phyloP scores from a whole-genome alignment of 2,329 filamentous ascomycete genomes.

The Hypoxylon sp. region DNA sequence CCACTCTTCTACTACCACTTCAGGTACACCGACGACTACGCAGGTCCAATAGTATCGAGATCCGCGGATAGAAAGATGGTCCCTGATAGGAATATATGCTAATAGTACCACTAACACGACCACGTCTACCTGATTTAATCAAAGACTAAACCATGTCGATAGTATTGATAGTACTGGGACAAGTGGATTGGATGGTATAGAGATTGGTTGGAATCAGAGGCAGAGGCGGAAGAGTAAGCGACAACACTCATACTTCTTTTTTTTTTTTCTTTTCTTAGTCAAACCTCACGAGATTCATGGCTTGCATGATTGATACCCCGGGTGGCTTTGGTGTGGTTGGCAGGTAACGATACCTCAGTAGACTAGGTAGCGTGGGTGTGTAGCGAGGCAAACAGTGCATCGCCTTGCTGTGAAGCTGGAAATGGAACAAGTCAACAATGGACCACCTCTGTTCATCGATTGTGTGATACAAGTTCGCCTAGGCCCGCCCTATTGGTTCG shows the following conservation, averaged over 20 bases:
- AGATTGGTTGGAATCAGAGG: background rate
- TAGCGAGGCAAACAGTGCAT: slow-evolving; percentile 30
- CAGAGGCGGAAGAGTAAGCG: background rate
- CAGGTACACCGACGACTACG: slow-evolving; percentile 30
- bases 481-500: slow-evolving; percentile 31
- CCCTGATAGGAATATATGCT: background rate
- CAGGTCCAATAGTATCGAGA: slow-evolving; percentile 40
- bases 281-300: slow-evolving; percentile 33
- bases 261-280: slow-evolving; percentile 29
- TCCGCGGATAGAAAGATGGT: background rate
- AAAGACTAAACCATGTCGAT: background rate
- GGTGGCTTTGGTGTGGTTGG: slow-evolving; percentile 38
- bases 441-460: slow-evolving; percentile 13
- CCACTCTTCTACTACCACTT: slow-evolving; percentile 14
- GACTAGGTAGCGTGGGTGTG: slow-evolving; percentile 7
- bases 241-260: background rate
- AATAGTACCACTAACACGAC: background rate
- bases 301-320: slow-evolving; percentile 46
- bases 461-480: slow-evolving; percentile 44
- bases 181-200: background rate
- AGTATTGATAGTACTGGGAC: background rate
- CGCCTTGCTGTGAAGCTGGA: slow-evolving; percentile 18
- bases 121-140: too few species aligned
- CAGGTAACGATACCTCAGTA: slow-evolving; percentile 14
- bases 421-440: slow-evolving; percentile 20